Base-by-base conservation (phyloP, 192 early-diverging fungal genomes). In the Paraglomus brasilianum region DNA sequence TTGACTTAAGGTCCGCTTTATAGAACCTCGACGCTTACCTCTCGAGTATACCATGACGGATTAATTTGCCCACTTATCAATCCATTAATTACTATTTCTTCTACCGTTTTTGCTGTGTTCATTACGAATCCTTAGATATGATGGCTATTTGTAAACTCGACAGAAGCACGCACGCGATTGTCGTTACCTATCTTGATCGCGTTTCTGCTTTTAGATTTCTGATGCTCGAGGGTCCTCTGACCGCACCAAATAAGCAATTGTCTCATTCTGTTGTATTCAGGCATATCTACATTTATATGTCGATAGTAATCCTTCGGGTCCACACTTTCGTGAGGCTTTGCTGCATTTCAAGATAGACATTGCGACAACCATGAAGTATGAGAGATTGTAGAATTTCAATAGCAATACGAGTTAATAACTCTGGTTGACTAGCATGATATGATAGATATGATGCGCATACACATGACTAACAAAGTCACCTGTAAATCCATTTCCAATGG, bases 191-290 rank as follows among this genome's bases (percentile, higher is more conserved):
- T 57, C 40, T 57, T 57, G 0, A 69, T 17, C 10, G 42, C 50
- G 36, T 69, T 55, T 41, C 47, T 45, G 44, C 55, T 22, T 57
- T 56, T 10, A 6, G 42, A 24, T 38, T 17, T 50, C 42, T 65
- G 60, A 7, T 46, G 66, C 14, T 65, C 72, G 9, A 79, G 47
- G 41, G 68, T 66, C 40, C 77, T 58, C 64, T 85, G 74, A 0
- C 85, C 83, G 58, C 87, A 87, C 90, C 90, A 92, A 11, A 82
- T 70, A 1, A 92, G 66, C 47, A 92, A 79, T 72, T 92, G 87
- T 0, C 85, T 80, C 73, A 92, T 79, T 1, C 84, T 82, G 1
- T 85, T 72, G 6, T 88, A 88, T 61, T 87, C 88, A 1, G 84
- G 82, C 63, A 84, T 72, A 9, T 90, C 88, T 2, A 81, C 78